Percentiles rank a stretch among this genome's conserved stretches.
Evolutionary conservation across 768 basidiomycete species (phyloP).

Genomic region (Boletus tylopilopsis): DNA sequence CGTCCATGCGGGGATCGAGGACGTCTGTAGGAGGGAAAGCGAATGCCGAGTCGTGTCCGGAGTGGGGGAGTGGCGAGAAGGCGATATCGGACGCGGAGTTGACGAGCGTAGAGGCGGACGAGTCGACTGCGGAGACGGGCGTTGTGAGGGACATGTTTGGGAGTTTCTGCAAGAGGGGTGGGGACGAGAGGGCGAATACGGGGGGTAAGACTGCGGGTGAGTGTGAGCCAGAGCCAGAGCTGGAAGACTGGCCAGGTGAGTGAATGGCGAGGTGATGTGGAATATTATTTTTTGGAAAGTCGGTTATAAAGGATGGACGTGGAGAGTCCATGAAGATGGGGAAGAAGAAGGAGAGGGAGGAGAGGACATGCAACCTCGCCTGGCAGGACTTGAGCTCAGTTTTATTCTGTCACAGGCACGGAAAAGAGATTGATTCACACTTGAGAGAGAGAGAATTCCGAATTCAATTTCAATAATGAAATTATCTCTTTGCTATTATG

Average conservation of each 20-base stretch:
- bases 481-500: slow-evolving; percentile 18
- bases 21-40: slow-evolving; percentile 25
- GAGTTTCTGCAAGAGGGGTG: neutral
- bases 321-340: neutral
- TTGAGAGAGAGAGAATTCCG: no score
- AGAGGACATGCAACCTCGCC: slow-evolving; percentile 22
- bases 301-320: slow-evolving; percentile 26
- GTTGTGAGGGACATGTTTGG: slow-evolving; percentile 7
- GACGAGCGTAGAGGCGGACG: slow-evolving; percentile 19
- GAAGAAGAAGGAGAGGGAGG: slow-evolving; percentile 4
- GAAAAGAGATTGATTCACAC: no score
- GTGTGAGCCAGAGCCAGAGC: slow-evolving; percentile 27
- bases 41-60: slow-evolving; percentile 21
- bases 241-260: slow-evolving; percentile 17
- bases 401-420: slow-evolving; percentile 37
- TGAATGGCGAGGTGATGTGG: neutral
- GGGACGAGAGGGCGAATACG: neutral
- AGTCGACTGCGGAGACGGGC: slow-evolving; percentile 16
- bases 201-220: slow-evolving; percentile 24
- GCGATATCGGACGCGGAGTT: slow-evolving; percentile 22
- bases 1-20: slow-evolving; percentile 14
- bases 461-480: no score
- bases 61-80: slow-evolving; percentile 19
- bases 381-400: slow-evolving; percentile 20
- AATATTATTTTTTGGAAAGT: slow-evolving; percentile 30